Evolutionary conservation across 345 rosid species (phyloP).

Genomic region (Arabis hirsuta): DNA sequence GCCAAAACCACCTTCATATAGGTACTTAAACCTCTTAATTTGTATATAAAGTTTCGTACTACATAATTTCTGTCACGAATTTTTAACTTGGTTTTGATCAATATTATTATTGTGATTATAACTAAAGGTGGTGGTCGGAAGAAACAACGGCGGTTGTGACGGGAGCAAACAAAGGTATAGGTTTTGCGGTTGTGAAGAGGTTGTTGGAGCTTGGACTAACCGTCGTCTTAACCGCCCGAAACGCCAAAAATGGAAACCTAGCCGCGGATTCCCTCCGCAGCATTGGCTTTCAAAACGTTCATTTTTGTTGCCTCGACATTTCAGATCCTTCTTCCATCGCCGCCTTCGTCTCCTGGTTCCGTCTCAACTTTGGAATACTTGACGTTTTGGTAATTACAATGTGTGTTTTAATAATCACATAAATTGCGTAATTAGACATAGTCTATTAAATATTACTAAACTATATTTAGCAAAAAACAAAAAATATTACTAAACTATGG

Average conservation of each 20-base stretch:
- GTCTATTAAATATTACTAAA: no score
- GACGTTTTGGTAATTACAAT: constrained; percentile 45
- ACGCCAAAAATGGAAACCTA: constrained; percentile 53
- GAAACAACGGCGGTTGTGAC: constrained; percentile 77
- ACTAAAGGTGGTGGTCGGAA: constrained; percentile 72
- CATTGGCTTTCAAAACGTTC: constrained; percentile 48
- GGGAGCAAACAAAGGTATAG: constrained; percentile 91
- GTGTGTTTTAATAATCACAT: background rate
- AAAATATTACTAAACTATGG: no score
- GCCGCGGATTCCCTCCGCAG: constrained; percentile 58
- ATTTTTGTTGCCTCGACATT: constrained; percentile 64
- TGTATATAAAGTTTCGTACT: background rate
- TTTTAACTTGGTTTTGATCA: constrained; percentile 6
- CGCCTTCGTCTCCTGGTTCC: constrained; percentile 61
- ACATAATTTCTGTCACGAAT: no score
- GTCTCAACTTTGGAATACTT: constrained; percentile 47
- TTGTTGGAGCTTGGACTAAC: constrained; percentile 67
- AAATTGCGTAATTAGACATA: background rate
- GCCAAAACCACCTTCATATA: constrained; percentile 14
- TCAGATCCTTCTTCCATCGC: constrained; percentile 62
- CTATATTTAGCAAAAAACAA: no score
- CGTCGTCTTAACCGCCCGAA: constrained; percentile 76
- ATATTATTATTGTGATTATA: background rate
- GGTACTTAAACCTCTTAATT: constrained; percentile 9
- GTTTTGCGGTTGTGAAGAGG: constrained; percentile 70